These are phyloP conservation scores for Phyllosticta ampelicida DNA, from an alignment of 2,329 filamentous ascomycete species.

Conservation along the genomic window DNA sequence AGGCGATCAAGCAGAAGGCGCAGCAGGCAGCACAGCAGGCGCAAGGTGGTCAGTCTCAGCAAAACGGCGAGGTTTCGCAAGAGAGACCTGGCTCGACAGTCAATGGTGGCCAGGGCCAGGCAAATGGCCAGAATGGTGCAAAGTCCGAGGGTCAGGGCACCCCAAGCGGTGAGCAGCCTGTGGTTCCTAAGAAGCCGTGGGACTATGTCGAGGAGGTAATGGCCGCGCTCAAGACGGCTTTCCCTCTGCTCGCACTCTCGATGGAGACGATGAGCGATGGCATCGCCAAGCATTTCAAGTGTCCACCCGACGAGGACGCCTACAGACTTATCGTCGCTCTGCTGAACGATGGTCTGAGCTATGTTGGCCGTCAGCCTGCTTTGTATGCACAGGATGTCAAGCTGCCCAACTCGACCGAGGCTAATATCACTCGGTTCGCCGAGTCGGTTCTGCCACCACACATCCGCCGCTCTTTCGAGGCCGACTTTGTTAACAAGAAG, in stretches of 20 bases:
- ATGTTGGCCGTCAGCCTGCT: conserved; percentile 76
- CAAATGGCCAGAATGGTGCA: conserved; percentile 40
- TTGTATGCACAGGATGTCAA: conserved; percentile 88
- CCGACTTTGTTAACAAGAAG: conserved; percentile 91
- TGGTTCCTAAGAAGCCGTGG: conserved; percentile 65
- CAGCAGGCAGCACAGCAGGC: conserved; percentile 32
- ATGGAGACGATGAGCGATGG: conserved; percentile 99
- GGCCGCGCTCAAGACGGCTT: conserved; percentile 90
- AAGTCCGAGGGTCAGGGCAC: conserved; percentile 29
- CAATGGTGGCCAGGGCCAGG: not conserved
- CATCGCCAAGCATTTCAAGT: conserved; percentile 98
- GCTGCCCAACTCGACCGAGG: conserved; percentile 78
- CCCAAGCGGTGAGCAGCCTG: conserved; percentile 18
- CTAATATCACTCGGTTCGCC: conserved; percentile 92
- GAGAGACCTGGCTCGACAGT: not conserved
- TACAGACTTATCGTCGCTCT: conserved; percentile 96
- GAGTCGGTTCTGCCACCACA: conserved; percentile 91
- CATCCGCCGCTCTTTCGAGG: conserved; percentile 92
- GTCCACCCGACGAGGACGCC: conserved; percentile 93
- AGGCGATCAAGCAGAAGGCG: conserved; percentile 38
- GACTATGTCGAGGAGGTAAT: conserved; percentile 94
- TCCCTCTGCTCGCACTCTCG: conserved; percentile 85
- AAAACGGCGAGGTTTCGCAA: conserved; percentile 19
- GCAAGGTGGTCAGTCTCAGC: conserved; percentile 14
- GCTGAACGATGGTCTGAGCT: conserved; percentile 87